A percentile compares a stretch with the other conserved stretches of the same genome.
Conservation (phyloP, 2,329 filamentous ascomycete species). For the Talaromyces sp. region DNA sequence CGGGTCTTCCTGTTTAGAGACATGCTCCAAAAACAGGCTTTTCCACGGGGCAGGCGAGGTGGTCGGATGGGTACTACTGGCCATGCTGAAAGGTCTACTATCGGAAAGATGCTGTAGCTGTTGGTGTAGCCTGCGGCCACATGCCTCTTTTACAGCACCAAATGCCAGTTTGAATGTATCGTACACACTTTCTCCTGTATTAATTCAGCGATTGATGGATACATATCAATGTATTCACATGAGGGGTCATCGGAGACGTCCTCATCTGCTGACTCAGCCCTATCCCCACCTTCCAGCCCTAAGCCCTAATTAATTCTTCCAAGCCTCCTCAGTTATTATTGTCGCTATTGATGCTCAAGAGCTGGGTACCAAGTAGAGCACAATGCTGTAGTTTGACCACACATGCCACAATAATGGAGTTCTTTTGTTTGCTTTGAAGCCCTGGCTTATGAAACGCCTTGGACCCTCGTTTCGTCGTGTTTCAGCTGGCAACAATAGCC, state of each 20-base stretch:
- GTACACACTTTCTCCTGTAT: background rate
- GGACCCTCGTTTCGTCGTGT: background rate
- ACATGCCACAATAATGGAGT: background rate
- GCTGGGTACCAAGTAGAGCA: background rate
- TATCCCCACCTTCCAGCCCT: background rate
- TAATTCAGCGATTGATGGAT: background rate
- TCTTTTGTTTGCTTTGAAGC: background rate
- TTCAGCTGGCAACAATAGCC: background rate
- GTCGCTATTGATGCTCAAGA: background rate
- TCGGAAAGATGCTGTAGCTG: constrained; percentile 7
- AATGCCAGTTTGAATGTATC: constrained; percentile 3
- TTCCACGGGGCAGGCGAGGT: constrained; percentile 46
- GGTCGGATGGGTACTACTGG: background rate
- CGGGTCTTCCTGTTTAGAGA: constrained; percentile 35
- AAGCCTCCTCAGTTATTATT: background rate
- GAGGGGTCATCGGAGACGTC: background rate
- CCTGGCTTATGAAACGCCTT: background rate
- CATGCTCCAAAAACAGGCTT: constrained; percentile 43
- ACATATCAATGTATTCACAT: background rate
- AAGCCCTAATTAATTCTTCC: background rate
- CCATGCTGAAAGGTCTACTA: background rate
- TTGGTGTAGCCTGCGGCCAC: constrained; percentile 7
- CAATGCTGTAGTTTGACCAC: background rate
- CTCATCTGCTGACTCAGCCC: background rate
- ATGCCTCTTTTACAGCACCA: background rate